A percentile compares a stretch with the other conserved stretches of the same genome.
Evolutionary conservation across 2,329 filamentous ascomycete genomes (phyloP).

Genomic region (Botrytis cinerea): DNA sequence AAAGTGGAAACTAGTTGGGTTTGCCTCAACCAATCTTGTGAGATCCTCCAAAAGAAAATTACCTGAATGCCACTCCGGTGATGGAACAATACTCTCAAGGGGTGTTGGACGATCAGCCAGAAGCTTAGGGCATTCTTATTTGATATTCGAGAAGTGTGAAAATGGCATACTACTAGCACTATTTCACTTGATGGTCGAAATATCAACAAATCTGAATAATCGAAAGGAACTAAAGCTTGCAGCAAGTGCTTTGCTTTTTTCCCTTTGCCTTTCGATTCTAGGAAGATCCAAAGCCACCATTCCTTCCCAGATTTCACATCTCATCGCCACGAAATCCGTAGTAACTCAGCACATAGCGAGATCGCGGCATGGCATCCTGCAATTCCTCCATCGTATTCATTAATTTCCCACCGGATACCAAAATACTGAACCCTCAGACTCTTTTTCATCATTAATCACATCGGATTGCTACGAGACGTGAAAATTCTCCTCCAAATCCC

Average conservation of each 20-base stretch:
- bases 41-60: not conserved
- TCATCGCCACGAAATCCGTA: not conserved
- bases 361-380: not conserved
- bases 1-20: not conserved
- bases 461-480: not conserved
- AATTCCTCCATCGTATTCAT: not conserved
- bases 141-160: not conserved
- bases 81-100: not conserved
- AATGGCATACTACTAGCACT: not conserved
- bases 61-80: not conserved
- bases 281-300: not conserved
- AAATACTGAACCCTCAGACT: not conserved
- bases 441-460: not conserved
- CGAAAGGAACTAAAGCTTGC: not conserved
- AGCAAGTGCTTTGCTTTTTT: not conserved
- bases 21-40: not conserved
- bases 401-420: not conserved
- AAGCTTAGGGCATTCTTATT: not conserved
- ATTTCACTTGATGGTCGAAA: not conserved
- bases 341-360: not conserved
- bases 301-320: not conserved
- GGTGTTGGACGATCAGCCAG: not conserved
- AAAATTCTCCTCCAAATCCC: not conserved
- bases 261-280: not conserved
- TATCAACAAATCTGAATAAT: not conserved